Base-by-base conservation (phyloP, 352 stramenopile species). In the Phytopythium cucurbitacearum region DNA sequence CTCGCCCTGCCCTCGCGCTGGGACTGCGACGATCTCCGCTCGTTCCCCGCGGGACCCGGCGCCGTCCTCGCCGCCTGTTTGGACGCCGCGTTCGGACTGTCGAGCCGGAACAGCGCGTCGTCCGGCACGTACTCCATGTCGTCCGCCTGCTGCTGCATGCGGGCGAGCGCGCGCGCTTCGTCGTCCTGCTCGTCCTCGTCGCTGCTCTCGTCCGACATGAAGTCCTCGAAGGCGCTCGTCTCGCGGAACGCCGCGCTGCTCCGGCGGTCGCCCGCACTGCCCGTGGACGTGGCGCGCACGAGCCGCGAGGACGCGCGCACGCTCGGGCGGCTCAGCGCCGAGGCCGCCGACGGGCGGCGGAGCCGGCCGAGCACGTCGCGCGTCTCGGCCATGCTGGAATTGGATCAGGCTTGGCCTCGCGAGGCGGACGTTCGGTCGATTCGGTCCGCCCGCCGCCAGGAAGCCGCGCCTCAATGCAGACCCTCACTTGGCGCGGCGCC, bases 141-240 rank as follows among this genome's bases (percentile, higher is more conserved):
- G 55, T 84, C 73, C 5, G 68, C 71, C 41, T 84, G 68, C 48
- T 67, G 58, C 59, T 80, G 69, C 73, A 84, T 84, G 37, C 73
- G 63, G 50, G 64, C 28, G 32, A 80, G 7, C 0, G 40, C 55
- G 6, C 58, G 39, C 10, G 54, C 60, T 8, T 67, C 58, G 21
- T 62, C 62, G 42, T 72, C 60, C 32, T 79, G 61, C 40, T 67
- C 62, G 45, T 70, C 60, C 36, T 67, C 57, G 39, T 73, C 66
- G 42, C 51, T 60, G 43, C 60, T 67, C 12, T 53, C 59, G 40
- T 80, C 71, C 32, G 71, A 80, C 33, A 82, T 58, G 40, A 82
- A 82, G 34, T 61, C 71, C 48, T 58, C 55, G 48, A 82, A 82
- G 1, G 55, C 55, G 39, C 48, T 59, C 5, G 52, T 46, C 0